phyloP scores from a whole-genome alignment of 192 early-diverging fungal species.

The Gonapodya prolifera region DNA sequence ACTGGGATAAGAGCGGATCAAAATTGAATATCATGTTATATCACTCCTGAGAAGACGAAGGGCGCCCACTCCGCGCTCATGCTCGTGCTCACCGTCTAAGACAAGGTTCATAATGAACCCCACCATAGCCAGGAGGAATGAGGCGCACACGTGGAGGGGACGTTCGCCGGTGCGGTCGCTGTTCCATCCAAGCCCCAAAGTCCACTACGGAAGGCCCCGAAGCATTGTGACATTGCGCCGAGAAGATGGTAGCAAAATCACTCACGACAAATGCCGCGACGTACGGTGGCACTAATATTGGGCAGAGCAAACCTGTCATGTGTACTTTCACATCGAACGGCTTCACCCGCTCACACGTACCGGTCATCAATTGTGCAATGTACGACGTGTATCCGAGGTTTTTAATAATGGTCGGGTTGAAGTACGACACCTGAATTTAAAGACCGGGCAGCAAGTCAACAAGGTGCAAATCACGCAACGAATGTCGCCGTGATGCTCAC shows the following conservation, averaged over 20 bases:
- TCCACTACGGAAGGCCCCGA: not conserved
- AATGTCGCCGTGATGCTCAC: not conserved
- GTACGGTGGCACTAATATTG: not conserved
- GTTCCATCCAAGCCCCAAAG: not conserved
- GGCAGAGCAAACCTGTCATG: not conserved
- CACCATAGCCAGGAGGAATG: not conserved
- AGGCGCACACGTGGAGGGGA: not conserved
- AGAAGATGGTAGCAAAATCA: not conserved
- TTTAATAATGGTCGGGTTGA: not conserved
- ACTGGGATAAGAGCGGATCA: not conserved
- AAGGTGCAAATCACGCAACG: too few relatives aligned
- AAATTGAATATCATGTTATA: not conserved
- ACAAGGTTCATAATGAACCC: not conserved
- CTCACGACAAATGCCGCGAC: not conserved
- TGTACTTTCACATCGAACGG: not conserved
- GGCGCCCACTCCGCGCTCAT: not conserved
- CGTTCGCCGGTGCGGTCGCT: not conserved
- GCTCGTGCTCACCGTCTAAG: not conserved
- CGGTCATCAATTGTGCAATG: not conserved
- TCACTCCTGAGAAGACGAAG: too few relatives aligned
- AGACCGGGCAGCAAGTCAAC: not conserved
- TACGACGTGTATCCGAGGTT: not conserved
- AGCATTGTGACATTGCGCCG: not conserved
- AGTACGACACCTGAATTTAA: not conserved
- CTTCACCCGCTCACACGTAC: not conserved